Evolutionary conservation across 495 filamentous ascomycete genomes (phyloP).

Genomic region (Penicillium tannophilum): DNA sequence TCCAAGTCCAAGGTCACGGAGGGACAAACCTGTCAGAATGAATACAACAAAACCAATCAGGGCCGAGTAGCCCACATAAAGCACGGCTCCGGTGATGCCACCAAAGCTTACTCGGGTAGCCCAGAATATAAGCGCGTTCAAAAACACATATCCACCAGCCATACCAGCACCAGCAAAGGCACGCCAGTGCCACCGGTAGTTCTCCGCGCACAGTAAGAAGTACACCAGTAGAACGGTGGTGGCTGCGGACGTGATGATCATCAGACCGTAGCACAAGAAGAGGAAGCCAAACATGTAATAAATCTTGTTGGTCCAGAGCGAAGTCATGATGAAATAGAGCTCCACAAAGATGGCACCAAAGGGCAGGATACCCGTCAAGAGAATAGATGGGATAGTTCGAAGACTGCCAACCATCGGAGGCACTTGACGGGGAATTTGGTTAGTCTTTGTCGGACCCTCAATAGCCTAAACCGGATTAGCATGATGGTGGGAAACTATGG

Average conservation of each 20-base stretch:
- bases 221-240: constrained; percentile 93
- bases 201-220: constrained; percentile 91
- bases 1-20: constrained; percentile 1
- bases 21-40: constrained; percentile 80
- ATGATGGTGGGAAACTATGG: not conserved
- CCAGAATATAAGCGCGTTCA: constrained; percentile 87
- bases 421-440: constrained; percentile 97
- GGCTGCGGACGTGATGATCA: constrained; percentile 93
- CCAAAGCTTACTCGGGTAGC: constrained; percentile 80
- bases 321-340: constrained; percentile 97
- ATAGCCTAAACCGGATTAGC: constrained; percentile 44
- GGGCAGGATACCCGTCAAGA: constrained; percentile 86
- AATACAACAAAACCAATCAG: constrained; percentile 90
- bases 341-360: constrained; percentile 97
- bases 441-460: constrained; percentile 84
- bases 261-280: constrained; percentile 94
- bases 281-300: constrained; percentile 99
- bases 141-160: constrained; percentile 86
- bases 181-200: constrained; percentile 99
- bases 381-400: constrained; percentile 80
- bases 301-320: constrained; percentile 95
- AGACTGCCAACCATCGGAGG: constrained; percentile 80
- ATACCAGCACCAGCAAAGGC: constrained; percentile 86
- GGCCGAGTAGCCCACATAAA: constrained; percentile 92
- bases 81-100: constrained; percentile 78